Evolutionary conservation across 169 alveolate species (phyloP).

Genomic region (Plasmodium relictum): DNA sequence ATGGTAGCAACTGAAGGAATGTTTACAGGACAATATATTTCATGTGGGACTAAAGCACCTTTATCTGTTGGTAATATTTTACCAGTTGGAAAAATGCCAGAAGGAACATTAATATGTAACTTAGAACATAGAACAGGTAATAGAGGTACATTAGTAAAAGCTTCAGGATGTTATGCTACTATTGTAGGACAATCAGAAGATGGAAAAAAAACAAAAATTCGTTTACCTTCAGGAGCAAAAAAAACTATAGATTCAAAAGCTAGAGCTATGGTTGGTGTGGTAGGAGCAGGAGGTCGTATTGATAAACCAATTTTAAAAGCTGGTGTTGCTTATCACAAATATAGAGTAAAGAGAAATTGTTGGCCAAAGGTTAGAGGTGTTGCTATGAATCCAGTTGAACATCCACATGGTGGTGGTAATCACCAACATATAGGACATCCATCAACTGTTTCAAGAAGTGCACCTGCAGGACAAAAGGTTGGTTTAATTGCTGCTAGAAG

Average conservation of each 20-base stretch:
- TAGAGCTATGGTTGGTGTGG: constrained; percentile 98
- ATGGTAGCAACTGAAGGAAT: constrained; percentile 99
- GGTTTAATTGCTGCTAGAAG: constrained; percentile 99
- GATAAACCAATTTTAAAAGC: constrained; percentile 99
- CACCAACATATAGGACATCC: constrained; percentile 99
- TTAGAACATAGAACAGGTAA: constrained; percentile 98
- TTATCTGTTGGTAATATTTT: constrained; percentile 97
- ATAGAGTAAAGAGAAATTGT: constrained; percentile 98
- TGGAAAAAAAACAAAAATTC: constrained; percentile 96
- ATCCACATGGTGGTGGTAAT: constrained; percentile 99
- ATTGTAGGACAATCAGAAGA: constrained; percentile 97
- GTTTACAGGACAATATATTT: constrained; percentile 98
- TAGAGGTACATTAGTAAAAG: constrained; percentile 98
- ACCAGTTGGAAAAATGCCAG: constrained; percentile 98
- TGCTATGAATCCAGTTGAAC: constrained; percentile 99
- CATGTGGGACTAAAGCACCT: constrained; percentile 97
- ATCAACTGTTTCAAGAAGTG: constrained; percentile 97
- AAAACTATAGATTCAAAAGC: constrained; percentile 93
- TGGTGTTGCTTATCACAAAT: constrained; percentile 98
- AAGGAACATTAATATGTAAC: constrained; percentile 98
- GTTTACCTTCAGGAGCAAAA: constrained; percentile 99
- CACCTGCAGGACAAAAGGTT: constrained; percentile 99
- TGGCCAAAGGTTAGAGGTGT: constrained; percentile 99
- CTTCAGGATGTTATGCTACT: constrained; percentile 98
- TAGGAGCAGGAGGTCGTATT: constrained; percentile 99